These are phyloP conservation scores for Botrytis byssoidea DNA, from an alignment of 2,329 filamentous ascomycete genomes.

Conservation along the genomic window DNA sequence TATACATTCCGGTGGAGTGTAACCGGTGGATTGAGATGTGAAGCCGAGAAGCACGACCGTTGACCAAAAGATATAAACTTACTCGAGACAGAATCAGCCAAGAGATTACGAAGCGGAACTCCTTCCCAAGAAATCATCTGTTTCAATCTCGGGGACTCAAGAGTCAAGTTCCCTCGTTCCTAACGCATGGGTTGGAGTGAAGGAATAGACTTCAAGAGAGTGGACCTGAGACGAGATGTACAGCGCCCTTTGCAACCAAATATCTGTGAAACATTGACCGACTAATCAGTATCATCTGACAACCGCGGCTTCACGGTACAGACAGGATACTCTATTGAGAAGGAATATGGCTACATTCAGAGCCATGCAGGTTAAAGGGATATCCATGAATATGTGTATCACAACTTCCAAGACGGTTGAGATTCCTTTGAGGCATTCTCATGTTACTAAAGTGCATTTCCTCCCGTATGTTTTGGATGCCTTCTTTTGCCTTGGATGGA, in stretches of 20 bases:
- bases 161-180: not conserved
- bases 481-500: conserved; percentile 8
- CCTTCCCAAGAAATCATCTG: not conserved
- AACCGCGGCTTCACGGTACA: not conserved
- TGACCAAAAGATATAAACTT: not conserved
- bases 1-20: not conserved
- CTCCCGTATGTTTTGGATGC: conserved; percentile 9
- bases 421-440: not conserved
- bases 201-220: not conserved
- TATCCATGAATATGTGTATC: no score
- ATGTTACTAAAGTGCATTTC: not conserved
- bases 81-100: not conserved
- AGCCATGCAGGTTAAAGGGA: not conserved
- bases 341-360: not conserved
- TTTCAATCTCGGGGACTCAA: not conserved
- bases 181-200: not conserved
- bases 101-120: not conserved
- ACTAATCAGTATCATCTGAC: not conserved
- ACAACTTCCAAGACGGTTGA: not conserved
- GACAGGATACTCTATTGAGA: not conserved
- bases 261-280: not conserved
- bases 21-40: not conserved
- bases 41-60: not conserved
- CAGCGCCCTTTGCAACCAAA: not conserved
- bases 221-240: not conserved